These are phyloP conservation scores for Tricholoma hemisulphureum DNA, from an alignment of 768 basidiomycete species.

Conservation along the genomic window DNA sequence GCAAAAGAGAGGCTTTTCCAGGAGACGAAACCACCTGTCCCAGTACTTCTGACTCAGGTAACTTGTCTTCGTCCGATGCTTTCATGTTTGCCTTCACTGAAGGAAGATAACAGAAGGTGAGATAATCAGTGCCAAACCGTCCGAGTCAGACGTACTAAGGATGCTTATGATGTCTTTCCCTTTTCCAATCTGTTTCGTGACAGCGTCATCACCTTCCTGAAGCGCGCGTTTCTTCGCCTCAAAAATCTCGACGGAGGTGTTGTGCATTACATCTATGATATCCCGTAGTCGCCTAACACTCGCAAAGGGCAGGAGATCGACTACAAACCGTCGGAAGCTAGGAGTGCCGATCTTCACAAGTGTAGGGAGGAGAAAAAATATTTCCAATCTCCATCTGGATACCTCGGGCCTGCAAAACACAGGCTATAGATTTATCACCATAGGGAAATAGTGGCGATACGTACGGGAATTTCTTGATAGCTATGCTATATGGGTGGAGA, in stretches of 20 bases:
- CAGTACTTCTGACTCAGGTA: conserved; percentile 33
- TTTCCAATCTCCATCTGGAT: too few relatives aligned
- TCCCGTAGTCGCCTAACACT: conserved; percentile 11
- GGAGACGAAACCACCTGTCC: conserved; percentile 26
- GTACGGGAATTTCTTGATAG: conserved; percentile 9
- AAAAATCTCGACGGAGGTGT: conserved; percentile 12
- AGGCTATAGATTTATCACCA: neutral
- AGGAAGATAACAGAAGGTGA: neutral
- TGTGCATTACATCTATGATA: conserved; percentile 14
- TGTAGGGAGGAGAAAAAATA: neutral
- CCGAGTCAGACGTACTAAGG: conserved; percentile 16
- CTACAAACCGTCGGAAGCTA: conserved; percentile 13
- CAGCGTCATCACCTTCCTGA: conserved; percentile 13
- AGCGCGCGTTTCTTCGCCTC: conserved; percentile 14
- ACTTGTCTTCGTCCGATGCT: conserved; percentile 27
- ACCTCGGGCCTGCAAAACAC: too few relatives aligned
- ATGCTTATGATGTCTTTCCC: conserved; percentile 19
- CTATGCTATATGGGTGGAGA: conserved; percentile 15
- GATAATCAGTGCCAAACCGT: neutral
- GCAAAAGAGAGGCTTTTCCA: neutral
- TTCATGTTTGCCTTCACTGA: conserved; percentile 36
- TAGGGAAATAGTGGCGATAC: neutral
- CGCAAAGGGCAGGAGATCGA: conserved; percentile 11
- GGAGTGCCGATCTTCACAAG: conserved; percentile 14
- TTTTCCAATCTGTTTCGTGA: conserved; percentile 5